Evolutionary conservation across 805 yeast genomes (phyloP).

Genomic region (Tetrapisispora namnaoensis): DNA sequence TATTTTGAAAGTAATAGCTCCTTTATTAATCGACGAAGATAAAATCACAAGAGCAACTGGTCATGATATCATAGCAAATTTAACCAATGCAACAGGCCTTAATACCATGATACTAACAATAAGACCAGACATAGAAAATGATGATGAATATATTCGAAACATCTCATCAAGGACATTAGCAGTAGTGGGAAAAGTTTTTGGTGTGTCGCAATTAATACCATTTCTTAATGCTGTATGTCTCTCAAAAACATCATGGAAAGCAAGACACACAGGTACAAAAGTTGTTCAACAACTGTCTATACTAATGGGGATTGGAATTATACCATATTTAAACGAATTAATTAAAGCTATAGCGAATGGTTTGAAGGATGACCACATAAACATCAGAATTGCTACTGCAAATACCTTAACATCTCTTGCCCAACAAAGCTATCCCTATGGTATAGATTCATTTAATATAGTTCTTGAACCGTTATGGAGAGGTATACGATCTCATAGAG

Average conservation of each 20-base stretch:
- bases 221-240: constrained; percentile 72
- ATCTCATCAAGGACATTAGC: constrained; percentile 74
- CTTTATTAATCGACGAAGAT: constrained; percentile 73
- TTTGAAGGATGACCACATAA: constrained; percentile 56
- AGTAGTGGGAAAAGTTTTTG: constrained; percentile 70
- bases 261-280: constrained; percentile 74
- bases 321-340: constrained; percentile 63
- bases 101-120: constrained; percentile 68
- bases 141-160: constrained; percentile 72
- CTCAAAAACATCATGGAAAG: constrained; percentile 69
- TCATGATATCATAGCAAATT: constrained; percentile 61
- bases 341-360: constrained; percentile 52
- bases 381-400: constrained; percentile 63
- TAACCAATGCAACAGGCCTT: constrained; percentile 76
- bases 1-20: constrained; percentile 65
- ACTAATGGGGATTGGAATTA: constrained; percentile 56
- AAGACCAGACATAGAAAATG: constrained; percentile 73
- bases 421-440: constrained; percentile 76
- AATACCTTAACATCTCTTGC: constrained; percentile 66
- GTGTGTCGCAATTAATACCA: constrained; percentile 62
- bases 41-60: constrained; percentile 67
- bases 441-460: constrained; percentile 75
- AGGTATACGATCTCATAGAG: constrained; percentile 69
- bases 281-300: constrained; percentile 68
- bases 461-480: constrained; percentile 70